phyloP scores from a whole-genome alignment of 1,139 yeast genomes.

The Sugiyamaella neomexicana region DNA sequence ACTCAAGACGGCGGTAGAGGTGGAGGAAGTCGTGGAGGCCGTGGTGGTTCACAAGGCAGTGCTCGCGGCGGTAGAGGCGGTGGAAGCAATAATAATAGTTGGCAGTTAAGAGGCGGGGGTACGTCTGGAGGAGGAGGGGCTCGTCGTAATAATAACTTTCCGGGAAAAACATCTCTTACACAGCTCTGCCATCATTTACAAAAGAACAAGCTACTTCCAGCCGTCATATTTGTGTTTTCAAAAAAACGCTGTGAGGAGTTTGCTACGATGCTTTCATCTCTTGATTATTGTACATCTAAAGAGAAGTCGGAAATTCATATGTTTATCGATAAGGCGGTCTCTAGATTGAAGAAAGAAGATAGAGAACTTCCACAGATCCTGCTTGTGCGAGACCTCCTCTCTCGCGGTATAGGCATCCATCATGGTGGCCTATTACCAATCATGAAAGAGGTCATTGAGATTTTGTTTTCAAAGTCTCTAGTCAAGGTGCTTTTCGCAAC shows the following conservation, averaged over 20 bases:
- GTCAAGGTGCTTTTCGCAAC: slow-evolving; percentile 94
- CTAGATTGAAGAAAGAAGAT: slow-evolving; percentile 87
- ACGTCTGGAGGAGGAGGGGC: slow-evolving; percentile 39
- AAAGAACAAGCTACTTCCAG: slow-evolving; percentile 72
- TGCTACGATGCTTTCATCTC: slow-evolving; percentile 71
- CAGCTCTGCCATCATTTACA: slow-evolving; percentile 72
- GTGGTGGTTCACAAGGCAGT: slow-evolving; percentile 41
- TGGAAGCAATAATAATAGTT: neutral
- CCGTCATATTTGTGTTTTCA: slow-evolving; percentile 89
- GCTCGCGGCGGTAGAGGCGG: slow-evolving; percentile 27
- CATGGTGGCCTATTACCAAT: slow-evolving; percentile 97
- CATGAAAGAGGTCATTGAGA: slow-evolving; percentile 92
- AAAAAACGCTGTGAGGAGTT: slow-evolving; percentile 91
- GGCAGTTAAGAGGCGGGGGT: slow-evolving; percentile 10
- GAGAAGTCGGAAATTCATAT: slow-evolving; percentile 90
- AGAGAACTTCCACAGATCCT: slow-evolving; percentile 89
- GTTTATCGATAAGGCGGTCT: slow-evolving; percentile 87
- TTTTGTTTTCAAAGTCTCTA: slow-evolving; percentile 78
- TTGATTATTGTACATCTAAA: slow-evolving; percentile 76
- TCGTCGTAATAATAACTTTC: slow-evolving; percentile 36
- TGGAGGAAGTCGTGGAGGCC: slow-evolving; percentile 38
- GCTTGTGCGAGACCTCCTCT: slow-evolving; percentile 74
- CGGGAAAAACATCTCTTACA: slow-evolving; percentile 52
- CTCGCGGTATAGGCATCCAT: slow-evolving; percentile 94
- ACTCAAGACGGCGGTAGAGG: slow-evolving; percentile 37